These are phyloP conservation scores for Cynanchum wilfordii DNA, from an alignment of 257 asterid species.

Conservation along the genomic window DNA sequence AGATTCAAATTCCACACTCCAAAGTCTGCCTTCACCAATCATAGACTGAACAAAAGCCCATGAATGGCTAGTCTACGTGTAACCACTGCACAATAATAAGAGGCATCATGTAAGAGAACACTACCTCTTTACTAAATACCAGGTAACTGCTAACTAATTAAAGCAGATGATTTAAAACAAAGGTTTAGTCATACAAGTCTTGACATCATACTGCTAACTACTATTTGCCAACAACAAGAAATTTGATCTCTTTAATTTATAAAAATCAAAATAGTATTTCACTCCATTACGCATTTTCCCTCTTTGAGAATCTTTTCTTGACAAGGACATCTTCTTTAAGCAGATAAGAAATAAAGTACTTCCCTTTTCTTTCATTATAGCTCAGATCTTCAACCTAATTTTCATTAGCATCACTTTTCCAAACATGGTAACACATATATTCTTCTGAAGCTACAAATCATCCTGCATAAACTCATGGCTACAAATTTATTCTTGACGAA, in stretches of 20 bases:
- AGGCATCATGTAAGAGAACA: background rate
- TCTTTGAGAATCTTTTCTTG: background rate
- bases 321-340: background rate
- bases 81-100: background rate
- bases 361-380: no score
- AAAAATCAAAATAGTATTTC: background rate
- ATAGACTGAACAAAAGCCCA: no score
- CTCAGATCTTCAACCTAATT: no score
- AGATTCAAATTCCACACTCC: background rate
- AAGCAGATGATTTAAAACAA: background rate
- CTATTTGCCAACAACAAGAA: background rate
- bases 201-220: background rate
- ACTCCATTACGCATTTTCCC: background rate
- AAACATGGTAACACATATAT: no score
- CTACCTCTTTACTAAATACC: background rate
- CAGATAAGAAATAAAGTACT: background rate
- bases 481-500: background rate
- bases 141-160: background rate
- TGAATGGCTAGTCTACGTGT: background rate
- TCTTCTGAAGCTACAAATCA: no score
- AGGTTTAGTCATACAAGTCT: background rate
- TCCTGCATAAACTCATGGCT: no score
- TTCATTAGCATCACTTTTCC: no score
- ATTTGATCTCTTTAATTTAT: background rate
- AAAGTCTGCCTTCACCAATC: background rate